Base-by-base conservation (phyloP, 306 rosid genomes). In the Quercus agrifolia region DNA sequence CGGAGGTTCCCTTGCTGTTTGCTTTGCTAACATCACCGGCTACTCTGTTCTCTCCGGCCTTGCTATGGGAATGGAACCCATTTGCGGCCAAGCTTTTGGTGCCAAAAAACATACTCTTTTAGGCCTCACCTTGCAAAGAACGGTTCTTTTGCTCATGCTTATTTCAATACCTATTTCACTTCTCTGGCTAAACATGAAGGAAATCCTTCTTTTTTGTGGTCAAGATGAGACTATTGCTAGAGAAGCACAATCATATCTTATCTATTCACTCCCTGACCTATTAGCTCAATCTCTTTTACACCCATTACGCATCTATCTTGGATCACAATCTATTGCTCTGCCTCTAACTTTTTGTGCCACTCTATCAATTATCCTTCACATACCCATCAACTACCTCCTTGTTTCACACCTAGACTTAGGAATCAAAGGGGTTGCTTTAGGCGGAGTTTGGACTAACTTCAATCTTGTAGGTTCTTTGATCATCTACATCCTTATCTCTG, bases 21-120 rank as follows among this genome's bases (percentile, higher is more conserved):
- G 92, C 19, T 95, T 95, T 7, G 97, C 97, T 10, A 92, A 91
- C 92, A 95, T 95, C 86, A 91, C 97, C 14, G 99, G 99, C 17
- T 95, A 95, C 80, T 95, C 98, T 1, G 86, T 95, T 23, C 92
- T 95, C 57, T 90, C 98, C 2, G 99, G 99, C 13, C 91, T 95
- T 0, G 97, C 98, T 12, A 82, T 91, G 20, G 98, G 98, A n/a
- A 95, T 95, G 97, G 98, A 92, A 49, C 97, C 99, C 4, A 87
- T 94, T 79, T 94, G 97, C 44, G 91, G 91, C 5, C 99, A 94
- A 81, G 97, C 99, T 31, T 94, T 88, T 69, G 99, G 99, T 20
- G 97, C 97, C 72, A 91, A 88, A 46, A 88, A 35, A 14, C 84
- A 82, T 73, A 74, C 78, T 3, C 86, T 94, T 2, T 89, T 94